phyloP scores from a whole-genome alignment of 2,329 filamentous ascomycete genomes.

The Cercospora sp. region DNA sequence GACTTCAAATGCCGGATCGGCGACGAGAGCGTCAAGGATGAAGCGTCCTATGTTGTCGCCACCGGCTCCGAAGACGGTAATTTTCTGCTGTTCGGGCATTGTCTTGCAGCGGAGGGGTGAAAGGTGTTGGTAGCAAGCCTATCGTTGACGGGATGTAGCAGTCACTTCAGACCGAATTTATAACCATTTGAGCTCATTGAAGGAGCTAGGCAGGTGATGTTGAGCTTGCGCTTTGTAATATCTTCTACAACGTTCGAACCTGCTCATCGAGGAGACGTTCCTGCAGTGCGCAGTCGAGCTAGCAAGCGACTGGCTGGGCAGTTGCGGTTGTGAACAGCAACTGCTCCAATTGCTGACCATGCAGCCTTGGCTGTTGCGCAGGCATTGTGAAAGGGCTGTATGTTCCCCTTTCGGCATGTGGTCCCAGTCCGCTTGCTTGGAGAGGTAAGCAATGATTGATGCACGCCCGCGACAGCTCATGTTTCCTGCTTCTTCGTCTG shows the following conservation, averaged over 20 bases:
- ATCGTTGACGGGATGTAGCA: neutral
- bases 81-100: conserved; percentile 7
- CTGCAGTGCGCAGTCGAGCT: neutral
- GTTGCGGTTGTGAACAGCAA: neutral
- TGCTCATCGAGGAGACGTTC: neutral
- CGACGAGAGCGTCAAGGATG: conserved; percentile 23
- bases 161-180: neutral
- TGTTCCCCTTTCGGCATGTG: neutral
- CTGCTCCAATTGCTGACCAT: neutral
- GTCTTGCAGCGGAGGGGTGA: neutral
- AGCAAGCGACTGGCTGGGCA: neutral
- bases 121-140: neutral
- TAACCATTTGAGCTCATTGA: neutral
- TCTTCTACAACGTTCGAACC: neutral
- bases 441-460: neutral
- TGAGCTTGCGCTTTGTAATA: neutral
- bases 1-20: conserved; percentile 18
- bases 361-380: neutral
- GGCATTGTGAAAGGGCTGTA: neutral
- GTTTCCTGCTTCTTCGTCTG: conserved; percentile 27
- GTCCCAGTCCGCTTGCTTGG: neutral
- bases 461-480: neutral
- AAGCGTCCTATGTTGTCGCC: conserved; percentile 25
- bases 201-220: neutral
- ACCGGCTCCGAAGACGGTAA: conserved; percentile 27